Base-by-base conservation (phyloP, 2,329 filamentous ascomycete genomes). In the Colletotrichum viniferum region DNA sequence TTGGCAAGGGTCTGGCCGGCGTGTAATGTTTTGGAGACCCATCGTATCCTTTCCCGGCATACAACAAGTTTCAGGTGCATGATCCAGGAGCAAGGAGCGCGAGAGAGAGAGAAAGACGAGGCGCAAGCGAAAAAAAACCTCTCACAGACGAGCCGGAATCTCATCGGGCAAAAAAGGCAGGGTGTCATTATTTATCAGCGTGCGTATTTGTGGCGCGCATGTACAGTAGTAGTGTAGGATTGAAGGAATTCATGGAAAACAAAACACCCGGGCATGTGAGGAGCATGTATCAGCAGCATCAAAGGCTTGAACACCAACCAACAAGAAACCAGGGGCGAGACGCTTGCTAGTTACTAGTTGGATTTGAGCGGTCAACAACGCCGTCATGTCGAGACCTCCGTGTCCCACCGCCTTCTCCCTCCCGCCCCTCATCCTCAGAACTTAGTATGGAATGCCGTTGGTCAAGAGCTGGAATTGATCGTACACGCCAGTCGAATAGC, bases 381-480 rank as follows among this genome's bases (percentile, higher is more conserved):
- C 43, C 43, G 10, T 52, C n/a, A 21, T 21, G 9, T 48, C 16
- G 38, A n/a, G 38, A 18, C 38, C 38, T 12, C 18, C n/a, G n/a
- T 48, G 18, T 48, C 16, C n/a, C 6, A 16, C 30, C n/a, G 8
- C 9, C n/a, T 9, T 32, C 52, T 58, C 14, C 21, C 43, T 52
- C 18, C 28, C 9, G 32, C n/a, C 32, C 52, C 21, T 69, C 28
- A 24, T 21, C 7, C 30, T 18, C 24, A 52, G 43, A 13, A 21
- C 32, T 26, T 90, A 98, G 82, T 97, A 98, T 38, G 97, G 97
- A 84, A 99, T 99, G 8, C 96, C 97, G 82, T 99, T 98, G 36
- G 97, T 98, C 85, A 98, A 87, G 81, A 98, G 87, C 88, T 99
- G 97, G 89, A 98, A 99, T 84, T 98, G 95, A 86, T 99, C 97